phyloP scores from a whole-genome alignment of 495 filamentous ascomycete species.

The Podospora tetraspora region DNA sequence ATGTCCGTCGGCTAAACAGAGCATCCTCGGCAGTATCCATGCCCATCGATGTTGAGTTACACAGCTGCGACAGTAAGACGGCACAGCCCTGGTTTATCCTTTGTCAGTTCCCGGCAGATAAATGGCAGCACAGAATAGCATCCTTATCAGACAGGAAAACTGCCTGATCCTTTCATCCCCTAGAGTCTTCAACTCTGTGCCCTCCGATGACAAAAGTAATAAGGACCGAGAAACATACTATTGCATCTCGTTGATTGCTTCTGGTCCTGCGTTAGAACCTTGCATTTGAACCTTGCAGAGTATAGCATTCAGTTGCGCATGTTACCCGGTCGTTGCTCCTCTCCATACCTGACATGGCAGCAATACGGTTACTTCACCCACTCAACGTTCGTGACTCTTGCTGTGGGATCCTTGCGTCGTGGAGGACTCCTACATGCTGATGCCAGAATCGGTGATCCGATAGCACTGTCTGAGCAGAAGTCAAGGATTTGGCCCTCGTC shows the following conservation, averaged over 20 bases:
- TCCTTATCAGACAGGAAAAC: background rate
- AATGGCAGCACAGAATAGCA: background rate
- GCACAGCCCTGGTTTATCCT: background rate
- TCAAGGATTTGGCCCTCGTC: no score
- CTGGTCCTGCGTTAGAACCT: background rate
- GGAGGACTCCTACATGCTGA: no score
- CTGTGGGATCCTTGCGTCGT: no score
- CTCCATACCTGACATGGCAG: no score
- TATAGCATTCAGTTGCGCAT: background rate
- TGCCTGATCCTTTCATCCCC: background rate
- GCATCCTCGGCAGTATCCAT: background rate
- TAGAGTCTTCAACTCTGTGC: background rate
- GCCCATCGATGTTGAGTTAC: background rate
- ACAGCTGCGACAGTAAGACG: background rate
- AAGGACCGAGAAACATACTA: no score
- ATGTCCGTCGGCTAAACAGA: background rate
- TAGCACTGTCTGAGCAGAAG: no score
- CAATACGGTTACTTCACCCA: no score
- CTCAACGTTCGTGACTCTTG: no score
- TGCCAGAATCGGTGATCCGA: no score
- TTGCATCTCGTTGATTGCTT: background rate
- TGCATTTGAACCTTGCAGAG: background rate
- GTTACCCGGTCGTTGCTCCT: background rate
- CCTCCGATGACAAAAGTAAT: background rate
- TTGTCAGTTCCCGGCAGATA: background rate